A percentile compares a stretch with the other conserved stretches of the same genome.
These are phyloP conservation scores for Russula earlei DNA, from an alignment of 768 basidiomycete species.

Conservation along the genomic window DNA sequence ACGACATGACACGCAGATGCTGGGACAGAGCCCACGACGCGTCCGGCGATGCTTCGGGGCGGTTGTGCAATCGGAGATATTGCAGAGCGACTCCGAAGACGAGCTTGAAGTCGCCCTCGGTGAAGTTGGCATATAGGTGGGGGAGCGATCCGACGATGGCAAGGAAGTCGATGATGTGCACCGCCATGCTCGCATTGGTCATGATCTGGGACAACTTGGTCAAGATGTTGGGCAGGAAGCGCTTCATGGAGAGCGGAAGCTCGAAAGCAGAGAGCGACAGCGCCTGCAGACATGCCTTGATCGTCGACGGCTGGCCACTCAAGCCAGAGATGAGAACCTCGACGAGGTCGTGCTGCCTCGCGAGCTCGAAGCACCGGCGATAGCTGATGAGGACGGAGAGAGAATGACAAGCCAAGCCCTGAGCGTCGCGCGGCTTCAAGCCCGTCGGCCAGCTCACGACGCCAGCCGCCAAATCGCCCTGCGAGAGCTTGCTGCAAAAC, in stretches of 20 bases:
- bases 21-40: slow-evolving; percentile 84
- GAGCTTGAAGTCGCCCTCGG: slow-evolving; percentile 82
- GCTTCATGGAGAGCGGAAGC: slow-evolving; percentile 70
- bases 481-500: slow-evolving; percentile 58
- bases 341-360: slow-evolving; percentile 58
- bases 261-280: slow-evolving; percentile 85
- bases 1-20: slow-evolving; percentile 83
- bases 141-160: slow-evolving; percentile 77
- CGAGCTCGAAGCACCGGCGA: slow-evolving; percentile 61
- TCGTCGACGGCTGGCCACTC: slow-evolving; percentile 60
- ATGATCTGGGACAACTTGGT: slow-evolving; percentile 89
- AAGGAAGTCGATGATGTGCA: slow-evolving; percentile 93
- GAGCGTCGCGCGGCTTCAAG: slow-evolving; percentile 70
- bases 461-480: slow-evolving; percentile 44
- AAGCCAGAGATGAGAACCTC: slow-evolving; percentile 65
- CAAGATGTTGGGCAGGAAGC: slow-evolving; percentile 68
- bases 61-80: slow-evolving; percentile 87
- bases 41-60: slow-evolving; percentile 43
- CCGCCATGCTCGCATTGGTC: slow-evolving; percentile 85
- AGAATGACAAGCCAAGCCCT: slow-evolving; percentile 80
- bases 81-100: slow-evolving; percentile 91
- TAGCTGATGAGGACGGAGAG: slow-evolving; percentile 86
- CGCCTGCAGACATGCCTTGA: slow-evolving; percentile 85
- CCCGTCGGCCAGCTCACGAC: slow-evolving; percentile 51
- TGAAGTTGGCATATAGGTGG: slow-evolving; percentile 79